Conservation (phyloP, 2,329 filamentous ascomycete genomes). For the Pyricularia grisea region DNA sequence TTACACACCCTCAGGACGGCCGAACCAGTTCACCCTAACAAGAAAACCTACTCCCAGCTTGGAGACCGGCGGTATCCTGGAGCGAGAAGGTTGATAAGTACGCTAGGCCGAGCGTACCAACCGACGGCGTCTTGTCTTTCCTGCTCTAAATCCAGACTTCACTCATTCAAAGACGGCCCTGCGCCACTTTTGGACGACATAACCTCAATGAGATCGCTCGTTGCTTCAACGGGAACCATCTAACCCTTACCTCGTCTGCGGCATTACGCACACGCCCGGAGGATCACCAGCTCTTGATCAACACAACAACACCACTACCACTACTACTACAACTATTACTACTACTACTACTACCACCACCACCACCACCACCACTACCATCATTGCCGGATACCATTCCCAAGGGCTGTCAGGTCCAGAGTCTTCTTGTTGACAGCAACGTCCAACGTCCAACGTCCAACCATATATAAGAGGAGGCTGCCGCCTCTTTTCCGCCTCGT, state of each 20-base stretch:
- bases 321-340: too few species aligned
- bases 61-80: constrained; percentile 1
- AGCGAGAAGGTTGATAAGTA: constrained; percentile 2
- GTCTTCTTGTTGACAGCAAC: not conserved
- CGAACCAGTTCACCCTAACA: not conserved
- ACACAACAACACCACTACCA: too few species aligned
- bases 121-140: constrained; percentile 1
- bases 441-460: not conserved
- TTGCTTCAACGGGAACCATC: not conserved
- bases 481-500: constrained; percentile 1
- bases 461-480: not conserved
- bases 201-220: not conserved
- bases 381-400: not conserved
- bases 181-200: not conserved
- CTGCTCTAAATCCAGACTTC: not conserved
- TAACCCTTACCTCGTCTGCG: not conserved
- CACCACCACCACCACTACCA: not conserved
- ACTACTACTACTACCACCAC: not conserved
- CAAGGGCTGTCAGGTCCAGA: not conserved
- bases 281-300: not conserved
- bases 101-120: not conserved
- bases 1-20: constrained; percentile 1
- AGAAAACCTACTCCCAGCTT: not conserved
- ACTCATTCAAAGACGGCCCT: constrained; percentile 1
- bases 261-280: not conserved